Conservation (phyloP, 306 rosid species). For the Fagus sylvatica region DNA sequence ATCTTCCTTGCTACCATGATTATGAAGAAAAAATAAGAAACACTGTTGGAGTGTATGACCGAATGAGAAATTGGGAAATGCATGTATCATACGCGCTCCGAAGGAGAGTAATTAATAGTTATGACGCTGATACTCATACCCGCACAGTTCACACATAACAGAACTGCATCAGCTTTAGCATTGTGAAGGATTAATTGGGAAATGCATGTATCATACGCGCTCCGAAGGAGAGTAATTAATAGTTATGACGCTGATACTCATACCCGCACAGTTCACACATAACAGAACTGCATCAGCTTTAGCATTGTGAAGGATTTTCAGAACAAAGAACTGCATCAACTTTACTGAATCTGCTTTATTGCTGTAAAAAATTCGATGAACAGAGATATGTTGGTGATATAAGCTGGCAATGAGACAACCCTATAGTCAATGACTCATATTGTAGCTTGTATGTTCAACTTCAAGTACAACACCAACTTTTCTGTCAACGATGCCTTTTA, state of each 20-base stretch:
- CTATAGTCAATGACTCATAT: background rate
- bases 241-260: background rate
- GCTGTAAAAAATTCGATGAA: background rate
- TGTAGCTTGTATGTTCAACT: background rate
- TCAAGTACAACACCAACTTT: background rate
- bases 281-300: constrained; percentile 26
- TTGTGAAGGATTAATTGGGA: background rate
- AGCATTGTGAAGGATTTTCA: background rate
- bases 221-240: constrained; percentile 5
- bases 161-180: constrained; percentile 25
- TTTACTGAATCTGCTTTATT: constrained; percentile 17
- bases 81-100: constrained; percentile 11
- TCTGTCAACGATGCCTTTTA: background rate
- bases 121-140: background rate
- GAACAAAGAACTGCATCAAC: constrained; percentile 3
- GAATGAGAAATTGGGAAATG: background rate
- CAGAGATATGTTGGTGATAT: background rate
- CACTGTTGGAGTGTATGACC: background rate
- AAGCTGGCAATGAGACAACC: background rate
- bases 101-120: background rate
- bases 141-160: background rate
- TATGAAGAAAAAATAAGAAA: too few relatives aligned
- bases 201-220: constrained; percentile 4
- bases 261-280: background rate
- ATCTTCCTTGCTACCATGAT: too few relatives aligned